Evolutionary conservation across 2,329 filamentous ascomycete genomes (phyloP), one percentile per base, ranked within the genome.

Genomic region (Acephala macrosclerotiorum): DNA sequence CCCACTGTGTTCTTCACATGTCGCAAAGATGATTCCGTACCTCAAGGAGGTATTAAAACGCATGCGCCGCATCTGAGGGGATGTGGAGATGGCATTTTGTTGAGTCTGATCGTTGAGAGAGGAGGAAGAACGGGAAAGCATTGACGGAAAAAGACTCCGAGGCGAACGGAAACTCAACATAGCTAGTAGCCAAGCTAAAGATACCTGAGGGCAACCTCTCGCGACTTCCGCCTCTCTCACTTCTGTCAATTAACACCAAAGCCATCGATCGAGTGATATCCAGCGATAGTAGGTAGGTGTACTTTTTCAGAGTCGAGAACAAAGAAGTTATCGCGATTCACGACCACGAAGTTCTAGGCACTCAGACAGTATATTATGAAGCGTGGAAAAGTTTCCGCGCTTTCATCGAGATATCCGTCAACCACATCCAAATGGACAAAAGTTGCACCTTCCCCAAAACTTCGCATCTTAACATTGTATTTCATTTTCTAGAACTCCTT

Each of bases 331-430:
- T 33, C 9, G 29, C 29, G 9, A 33, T 33, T 33, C 29, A 33
- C 29, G 29, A 33, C 29, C 29, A 33, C n/a, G n/a, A 40, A n/a
- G 18, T 16, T 18, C 38, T 20, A 53, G 9, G n/a, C 26, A 35
- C n/a, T 49, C 45, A 22, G 20, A 22, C 9, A 25, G 45, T 53
- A 5, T 22, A 3, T 14, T 7, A 1, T 25, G 18, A 40, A 6
- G 18, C 29, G 42, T 61, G 59, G 47, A 55, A 55, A 55, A 26
- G 59, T 12, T 84, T 87, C 85, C 63, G 57, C 35, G 26, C n/a
- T 58, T 16, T 20, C 25, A 9, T 47, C 12, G 36, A 45, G 38
- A 47, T 59, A 59, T 59, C 40, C 57, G 40, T 59, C 25, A 7
- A 18, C 20, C 16, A 18, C 5, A 18, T 53, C 14, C 3, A 16